Percentiles rank a stretch among this genome's conserved stretches.
phyloP scores from a whole-genome alignment of 2,329 filamentous ascomycete species.

The Bipolaris victoriae region DNA sequence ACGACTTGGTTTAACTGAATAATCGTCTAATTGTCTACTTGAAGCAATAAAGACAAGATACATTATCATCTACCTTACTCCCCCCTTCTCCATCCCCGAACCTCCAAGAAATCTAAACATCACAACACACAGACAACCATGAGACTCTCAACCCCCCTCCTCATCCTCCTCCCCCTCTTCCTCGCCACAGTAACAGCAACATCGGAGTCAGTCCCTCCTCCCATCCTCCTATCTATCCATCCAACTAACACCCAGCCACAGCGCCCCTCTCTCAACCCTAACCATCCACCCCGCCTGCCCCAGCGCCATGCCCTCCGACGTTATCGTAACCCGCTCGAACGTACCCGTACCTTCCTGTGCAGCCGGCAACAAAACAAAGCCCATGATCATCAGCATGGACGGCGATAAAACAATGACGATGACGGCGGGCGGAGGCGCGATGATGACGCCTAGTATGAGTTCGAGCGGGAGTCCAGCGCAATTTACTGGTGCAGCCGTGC shows the following conservation, averaged over 20 bases:
- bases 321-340: slow-evolving; percentile 26
- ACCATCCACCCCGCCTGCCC: slow-evolving; percentile 25
- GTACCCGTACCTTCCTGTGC: slow-evolving; percentile 22
- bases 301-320: slow-evolving; percentile 21
- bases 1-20: too few relatives aligned
- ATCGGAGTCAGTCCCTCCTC: slow-evolving; percentile 8
- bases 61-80: too few relatives aligned
- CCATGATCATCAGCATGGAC: slow-evolving; percentile 22
- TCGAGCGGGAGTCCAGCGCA: neutral
- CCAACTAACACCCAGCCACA: slow-evolving; percentile 1
- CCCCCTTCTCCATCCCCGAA: too few relatives aligned
- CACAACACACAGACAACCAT: neutral
- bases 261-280: slow-evolving; percentile 22
- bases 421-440: neutral
- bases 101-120: too few relatives aligned
- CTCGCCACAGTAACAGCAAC: slow-evolving; percentile 5
- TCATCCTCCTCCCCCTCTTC: neutral
- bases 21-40: neutral
- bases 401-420: slow-evolving; percentile 8
- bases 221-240: neutral
- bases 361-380: slow-evolving; percentile 28
- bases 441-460: neutral
- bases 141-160: slow-evolving; percentile 1
- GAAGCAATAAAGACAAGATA: neutral
- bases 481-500: slow-evolving; percentile 6